These are phyloP conservation scores for Trichoderma sp. DNA, from an alignment of 2,329 filamentous ascomycete species.

Conservation along the genomic window DNA sequence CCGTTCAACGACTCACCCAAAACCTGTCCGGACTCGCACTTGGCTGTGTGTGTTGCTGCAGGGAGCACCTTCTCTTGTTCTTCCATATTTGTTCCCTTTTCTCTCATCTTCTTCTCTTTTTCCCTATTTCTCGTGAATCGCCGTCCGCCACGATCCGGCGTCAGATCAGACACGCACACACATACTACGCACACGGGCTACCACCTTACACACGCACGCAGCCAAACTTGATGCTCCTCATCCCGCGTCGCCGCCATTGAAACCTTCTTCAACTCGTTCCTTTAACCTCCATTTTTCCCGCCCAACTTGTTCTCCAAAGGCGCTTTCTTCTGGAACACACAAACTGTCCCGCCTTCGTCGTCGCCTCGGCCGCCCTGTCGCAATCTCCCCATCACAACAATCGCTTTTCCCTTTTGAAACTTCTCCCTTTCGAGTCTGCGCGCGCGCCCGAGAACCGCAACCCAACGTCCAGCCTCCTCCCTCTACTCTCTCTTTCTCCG, in stretches of 20 bases:
- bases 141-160: constrained; percentile 23
- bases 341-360: constrained; percentile 13
- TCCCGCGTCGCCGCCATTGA: constrained; percentile 22
- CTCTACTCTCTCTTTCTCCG: background rate
- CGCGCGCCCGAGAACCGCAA: constrained; percentile 5
- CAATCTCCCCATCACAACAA: constrained; percentile 19
- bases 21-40: constrained; percentile 25
- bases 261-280: constrained; percentile 26
- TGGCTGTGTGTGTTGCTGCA: constrained; percentile 24
- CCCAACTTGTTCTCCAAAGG: background rate
- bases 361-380: constrained; percentile 27
- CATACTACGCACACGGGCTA: background rate
- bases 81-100: background rate
- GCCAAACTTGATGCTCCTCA: constrained; percentile 12
- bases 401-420: constrained; percentile 8
- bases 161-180: constrained; percentile 3
- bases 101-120: background rate
- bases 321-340: constrained; percentile 6
- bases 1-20: constrained; percentile 19
- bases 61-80: constrained; percentile 27
- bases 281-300: constrained; percentile 2
- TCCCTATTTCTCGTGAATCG: background rate
- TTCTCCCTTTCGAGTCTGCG: constrained; percentile 13
- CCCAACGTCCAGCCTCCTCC: constrained; percentile 2
- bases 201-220: background rate